phyloP scores from a whole-genome alignment of 345 rosid genomes.

The Excoecaria agallocha region DNA sequence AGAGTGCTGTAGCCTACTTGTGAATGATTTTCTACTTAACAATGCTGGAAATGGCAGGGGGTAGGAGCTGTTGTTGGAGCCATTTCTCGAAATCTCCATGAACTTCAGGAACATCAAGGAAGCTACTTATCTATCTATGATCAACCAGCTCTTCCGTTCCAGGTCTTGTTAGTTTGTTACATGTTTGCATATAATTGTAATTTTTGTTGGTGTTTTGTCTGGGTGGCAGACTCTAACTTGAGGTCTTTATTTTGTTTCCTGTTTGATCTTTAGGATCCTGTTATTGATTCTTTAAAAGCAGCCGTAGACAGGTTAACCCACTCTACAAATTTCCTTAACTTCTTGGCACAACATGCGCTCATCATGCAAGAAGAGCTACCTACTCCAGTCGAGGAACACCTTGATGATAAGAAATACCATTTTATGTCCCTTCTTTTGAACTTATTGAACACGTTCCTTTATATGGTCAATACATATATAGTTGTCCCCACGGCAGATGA shows the following conservation, averaged over 20 bases:
- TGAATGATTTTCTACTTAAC: constrained; percentile 16
- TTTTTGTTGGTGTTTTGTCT: constrained; percentile 2
- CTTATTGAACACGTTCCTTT: constrained; percentile 47
- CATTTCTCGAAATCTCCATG: constrained; percentile 94
- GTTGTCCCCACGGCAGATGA: constrained; percentile 96
- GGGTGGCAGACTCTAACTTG: background rate
- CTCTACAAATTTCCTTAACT: constrained; percentile 83
- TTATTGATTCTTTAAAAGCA: constrained; percentile 67
- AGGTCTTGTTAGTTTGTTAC: constrained; percentile 45
- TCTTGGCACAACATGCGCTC: constrained; percentile 95
- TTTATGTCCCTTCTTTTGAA: constrained; percentile 79
- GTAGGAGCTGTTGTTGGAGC: constrained; percentile 99
- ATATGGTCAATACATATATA: constrained; percentile 90
- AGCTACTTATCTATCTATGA: constrained; percentile 93
- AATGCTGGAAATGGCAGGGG: constrained; percentile 49
- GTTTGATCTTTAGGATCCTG: constrained; percentile 67
- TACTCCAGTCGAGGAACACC: constrained; percentile 60
- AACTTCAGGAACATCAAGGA: constrained; percentile 93
- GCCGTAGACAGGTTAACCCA: constrained; percentile 84
- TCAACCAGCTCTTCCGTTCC: constrained; percentile 76
- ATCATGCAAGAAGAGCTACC: constrained; percentile 94
- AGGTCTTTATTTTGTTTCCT: constrained; percentile 11
- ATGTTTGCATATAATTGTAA: constrained; percentile 3
- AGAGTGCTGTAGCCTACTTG: background rate
- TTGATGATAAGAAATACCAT: constrained; percentile 75